Evolutionary conservation across 2,329 filamentous ascomycete species (phyloP), one percentile per base, ranked within the genome.

Genomic region (Fusarium albidum): DNA sequence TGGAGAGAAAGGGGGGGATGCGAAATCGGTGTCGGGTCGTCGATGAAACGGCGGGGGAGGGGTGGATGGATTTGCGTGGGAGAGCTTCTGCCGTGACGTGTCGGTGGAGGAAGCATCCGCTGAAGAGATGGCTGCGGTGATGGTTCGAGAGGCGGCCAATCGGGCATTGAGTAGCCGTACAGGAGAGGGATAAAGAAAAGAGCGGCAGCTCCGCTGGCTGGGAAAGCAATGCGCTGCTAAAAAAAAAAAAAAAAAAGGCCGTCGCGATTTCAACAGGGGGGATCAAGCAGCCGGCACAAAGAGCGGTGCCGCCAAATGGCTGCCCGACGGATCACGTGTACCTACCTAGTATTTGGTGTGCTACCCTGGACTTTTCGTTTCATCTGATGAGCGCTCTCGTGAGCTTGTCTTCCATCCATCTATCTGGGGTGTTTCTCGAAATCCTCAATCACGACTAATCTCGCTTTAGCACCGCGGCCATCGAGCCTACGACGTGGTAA

Each of bases 1-100:
- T 21, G 21, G 33, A 38, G 46, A 42, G 32, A 31, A 25, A 45
- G 21, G 42, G 15, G 31, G 52, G 56, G 52, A 35, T 42, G 42
- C 42, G 56, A 52, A 39, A 50, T 43, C 43, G 44, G 55, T 57
- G 52, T 43, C 43, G 44, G 55, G 48, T 56, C 58, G 45, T 59
- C 45, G 57, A 61, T 55, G 55, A 61, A 58, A 44, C 57, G 45
- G 58, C 54, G 57, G 58, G 58, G 58, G 58, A 61, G 58, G 58
- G 58, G 57, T 49, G 58, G 43, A 37, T 45, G 57, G 53, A 58
- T 61, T 61, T 61, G 58, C 53, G 41, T 52, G 49, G 26, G 33
- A 27, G 39, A 61, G 58, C 57, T 61, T 61, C 57, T 49, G 47
- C 32, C 28, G 58, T 61, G 58, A 61, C 54, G 58, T 61, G 58